A percentile compares a stretch with the other conserved stretches of the same genome.
Evolutionary conservation across 2,329 filamentous ascomycete genomes (phyloP).

Genomic region (Aaosphaeria pasadenensis): DNA sequence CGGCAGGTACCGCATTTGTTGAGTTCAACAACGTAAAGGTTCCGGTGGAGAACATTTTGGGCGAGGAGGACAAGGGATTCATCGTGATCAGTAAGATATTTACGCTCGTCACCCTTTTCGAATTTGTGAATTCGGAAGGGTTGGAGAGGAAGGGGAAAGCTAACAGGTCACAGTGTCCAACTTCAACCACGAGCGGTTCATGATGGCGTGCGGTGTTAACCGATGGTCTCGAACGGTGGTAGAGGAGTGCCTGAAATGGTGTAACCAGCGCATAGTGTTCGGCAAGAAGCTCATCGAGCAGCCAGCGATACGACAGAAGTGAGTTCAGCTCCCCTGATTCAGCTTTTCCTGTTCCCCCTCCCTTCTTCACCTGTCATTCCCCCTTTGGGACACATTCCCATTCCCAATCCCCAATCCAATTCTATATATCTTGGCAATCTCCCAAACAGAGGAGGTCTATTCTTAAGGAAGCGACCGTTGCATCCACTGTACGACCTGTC

Average conservation of each 20-base stretch:
- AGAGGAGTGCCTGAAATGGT: slow-evolving; percentile 85
- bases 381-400: not conserved
- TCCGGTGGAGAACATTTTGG: slow-evolving; percentile 72
- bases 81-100: slow-evolving; percentile 59
- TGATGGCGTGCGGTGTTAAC: slow-evolving; percentile 65
- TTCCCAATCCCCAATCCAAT: not conserved
- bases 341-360: slow-evolving; percentile 1
- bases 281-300: slow-evolving; percentile 79
- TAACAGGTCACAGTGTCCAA: slow-evolving; percentile 56
- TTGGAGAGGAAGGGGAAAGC: not conserved
- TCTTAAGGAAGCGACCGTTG: too few species aligned
- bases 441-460: too few species aligned
- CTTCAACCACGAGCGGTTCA: slow-evolving; percentile 85
- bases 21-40: slow-evolving; percentile 87
- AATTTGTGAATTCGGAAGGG: not conserved
- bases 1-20: slow-evolving; percentile 75
- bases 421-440: too few species aligned
- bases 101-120: not conserved
- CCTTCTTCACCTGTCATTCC: slow-evolving; percentile 1
- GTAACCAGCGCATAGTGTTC: slow-evolving; percentile 82
- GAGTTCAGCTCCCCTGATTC: slow-evolving; percentile 17
- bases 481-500: too few species aligned
- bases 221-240: slow-evolving; percentile 67
- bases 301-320: slow-evolving; percentile 78
- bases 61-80: slow-evolving; percentile 82